Conservation (phyloP, 352 stramenopile species). For the Pythium vanterpoolii region DNA sequence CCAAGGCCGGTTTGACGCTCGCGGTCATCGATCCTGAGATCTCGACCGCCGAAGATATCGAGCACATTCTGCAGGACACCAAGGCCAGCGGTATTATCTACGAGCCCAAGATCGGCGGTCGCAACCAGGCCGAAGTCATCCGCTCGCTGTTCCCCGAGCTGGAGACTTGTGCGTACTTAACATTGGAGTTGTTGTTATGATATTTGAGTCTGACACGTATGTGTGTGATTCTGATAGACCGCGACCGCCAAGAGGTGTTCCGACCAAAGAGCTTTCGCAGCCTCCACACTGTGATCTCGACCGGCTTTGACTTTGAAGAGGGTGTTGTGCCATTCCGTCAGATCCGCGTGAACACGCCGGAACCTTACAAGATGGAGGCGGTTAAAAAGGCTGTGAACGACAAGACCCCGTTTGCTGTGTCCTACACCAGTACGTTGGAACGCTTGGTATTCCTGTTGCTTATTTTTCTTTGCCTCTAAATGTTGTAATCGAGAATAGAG, state of each 20-base stretch:
- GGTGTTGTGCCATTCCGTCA: constrained; percentile 75
- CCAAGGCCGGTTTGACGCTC: constrained; percentile 78
- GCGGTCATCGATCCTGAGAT: constrained; percentile 79
- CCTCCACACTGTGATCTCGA: constrained; percentile 85
- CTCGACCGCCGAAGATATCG: constrained; percentile 68
- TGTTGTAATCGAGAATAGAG: constrained; percentile 32
- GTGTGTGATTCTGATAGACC: constrained; percentile 31
- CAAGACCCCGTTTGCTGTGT: constrained; percentile 70
- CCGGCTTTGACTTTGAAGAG: constrained; percentile 63
- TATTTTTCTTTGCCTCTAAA: neutral
- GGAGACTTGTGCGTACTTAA: constrained; percentile 52
- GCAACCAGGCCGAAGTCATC: constrained; percentile 74
- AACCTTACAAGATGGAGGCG: constrained; percentile 57
- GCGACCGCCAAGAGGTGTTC: constrained; percentile 54
- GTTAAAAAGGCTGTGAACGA: constrained; percentile 58
- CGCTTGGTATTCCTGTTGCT: neutral
- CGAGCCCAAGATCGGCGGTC: constrained; percentile 74
- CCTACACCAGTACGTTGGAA: constrained; percentile 80
- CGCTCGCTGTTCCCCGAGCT: constrained; percentile 74
- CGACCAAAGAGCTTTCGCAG: constrained; percentile 76
- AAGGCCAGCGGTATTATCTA: constrained; percentile 78
- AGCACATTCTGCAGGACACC: constrained; percentile 78
- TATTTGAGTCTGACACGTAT: neutral
- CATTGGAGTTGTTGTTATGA: neutral
- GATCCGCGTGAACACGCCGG: constrained; percentile 79